phyloP scores from a whole-genome alignment of 164 flowering plant species.

The Nelumbo lutea region DNA sequence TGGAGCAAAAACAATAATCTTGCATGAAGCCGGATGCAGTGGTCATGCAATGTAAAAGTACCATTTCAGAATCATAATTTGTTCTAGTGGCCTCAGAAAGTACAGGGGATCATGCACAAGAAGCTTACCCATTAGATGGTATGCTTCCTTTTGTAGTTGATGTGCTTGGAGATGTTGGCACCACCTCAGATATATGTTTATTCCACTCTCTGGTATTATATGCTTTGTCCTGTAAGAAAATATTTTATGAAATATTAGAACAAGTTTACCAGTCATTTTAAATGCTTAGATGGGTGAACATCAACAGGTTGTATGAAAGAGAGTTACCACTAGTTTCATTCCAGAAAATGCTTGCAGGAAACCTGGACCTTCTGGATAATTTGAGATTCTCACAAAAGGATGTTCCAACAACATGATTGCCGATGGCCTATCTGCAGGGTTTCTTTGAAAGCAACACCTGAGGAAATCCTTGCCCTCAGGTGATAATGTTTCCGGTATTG shows the following conservation, averaged over 20 bases:
- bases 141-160: slow-evolving; percentile 11
- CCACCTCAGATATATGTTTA: slow-evolving; percentile 14
- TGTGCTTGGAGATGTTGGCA: slow-evolving; percentile 9
- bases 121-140: slow-evolving; percentile 13
- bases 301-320: not conserved
- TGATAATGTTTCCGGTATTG: slow-evolving; percentile 74
- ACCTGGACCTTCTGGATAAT: slow-evolving; percentile 27
- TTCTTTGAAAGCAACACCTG: slow-evolving; percentile 68
- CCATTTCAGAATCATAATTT: not conserved
- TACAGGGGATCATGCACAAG: not conserved
- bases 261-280: not conserved
- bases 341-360: slow-evolving; percentile 17
- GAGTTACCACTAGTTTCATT: slow-evolving; percentile 22
- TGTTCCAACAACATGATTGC: slow-evolving; percentile 70
- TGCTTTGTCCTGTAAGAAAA: slow-evolving; percentile 17
- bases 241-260: not conserved
- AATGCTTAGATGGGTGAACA: not conserved
- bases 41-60: slow-evolving; percentile 10
- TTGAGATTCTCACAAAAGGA: slow-evolving; percentile 49
- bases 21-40: slow-evolving; percentile 25
- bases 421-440: slow-evolving; percentile 83
- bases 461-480: slow-evolving; percentile 78
- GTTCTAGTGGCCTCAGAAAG: not conserved
- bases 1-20: slow-evolving; percentile 37
- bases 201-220: slow-evolving; percentile 19